Evolutionary conservation across 2,329 filamentous ascomycete species (phyloP).

Genomic region (Pleochaeta shiraiana): DNA sequence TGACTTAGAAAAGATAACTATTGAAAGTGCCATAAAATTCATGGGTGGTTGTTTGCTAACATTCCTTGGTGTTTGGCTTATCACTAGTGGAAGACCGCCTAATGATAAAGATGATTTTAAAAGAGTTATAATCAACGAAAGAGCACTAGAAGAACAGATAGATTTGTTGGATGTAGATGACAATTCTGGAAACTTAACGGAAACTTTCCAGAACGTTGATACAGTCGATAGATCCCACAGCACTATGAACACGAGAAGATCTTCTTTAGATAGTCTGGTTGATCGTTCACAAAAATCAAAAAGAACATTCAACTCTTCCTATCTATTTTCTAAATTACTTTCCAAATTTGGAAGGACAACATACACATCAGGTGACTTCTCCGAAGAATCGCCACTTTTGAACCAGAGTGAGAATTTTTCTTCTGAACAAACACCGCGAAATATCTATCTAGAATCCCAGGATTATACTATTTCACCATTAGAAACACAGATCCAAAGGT

Average conservation of each 20-base stretch:
- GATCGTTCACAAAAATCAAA: slow-evolving; percentile 10
- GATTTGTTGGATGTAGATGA: slow-evolving; percentile 24
- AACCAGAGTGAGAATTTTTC: slow-evolving; percentile 14
- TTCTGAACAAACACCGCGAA: slow-evolving; percentile 10
- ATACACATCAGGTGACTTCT: slow-evolving; percentile 4
- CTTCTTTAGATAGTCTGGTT: slow-evolving; percentile 15
- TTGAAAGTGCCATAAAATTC: slow-evolving; percentile 59
- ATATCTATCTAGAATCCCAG: slow-evolving; percentile 12
- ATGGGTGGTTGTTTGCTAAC: slow-evolving; percentile 77
- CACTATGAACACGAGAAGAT: slow-evolving; percentile 9
- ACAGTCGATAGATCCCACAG: slow-evolving; percentile 8
- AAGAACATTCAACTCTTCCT: slow-evolving; percentile 12
- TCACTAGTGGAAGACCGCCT: slow-evolving; percentile 58
- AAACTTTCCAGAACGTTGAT: slow-evolving; percentile 8
- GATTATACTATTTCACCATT: slow-evolving; percentile 13
- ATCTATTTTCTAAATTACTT: slow-evolving; percentile 8
- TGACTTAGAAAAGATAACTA: slow-evolving; percentile 71
- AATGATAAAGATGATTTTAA: slow-evolving; percentile 38
- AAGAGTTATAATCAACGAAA: slow-evolving; percentile 36
- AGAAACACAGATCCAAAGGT: slow-evolving; percentile 14
- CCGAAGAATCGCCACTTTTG: slow-evolving; percentile 12
- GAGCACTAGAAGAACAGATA: slow-evolving; percentile 38
- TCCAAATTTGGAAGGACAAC: slow-evolving; percentile 8
- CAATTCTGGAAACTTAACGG: slow-evolving; percentile 6
- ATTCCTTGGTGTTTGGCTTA: slow-evolving; percentile 92